Conservation (phyloP, 116 monocot species). For the Iris pallida region DNA sequence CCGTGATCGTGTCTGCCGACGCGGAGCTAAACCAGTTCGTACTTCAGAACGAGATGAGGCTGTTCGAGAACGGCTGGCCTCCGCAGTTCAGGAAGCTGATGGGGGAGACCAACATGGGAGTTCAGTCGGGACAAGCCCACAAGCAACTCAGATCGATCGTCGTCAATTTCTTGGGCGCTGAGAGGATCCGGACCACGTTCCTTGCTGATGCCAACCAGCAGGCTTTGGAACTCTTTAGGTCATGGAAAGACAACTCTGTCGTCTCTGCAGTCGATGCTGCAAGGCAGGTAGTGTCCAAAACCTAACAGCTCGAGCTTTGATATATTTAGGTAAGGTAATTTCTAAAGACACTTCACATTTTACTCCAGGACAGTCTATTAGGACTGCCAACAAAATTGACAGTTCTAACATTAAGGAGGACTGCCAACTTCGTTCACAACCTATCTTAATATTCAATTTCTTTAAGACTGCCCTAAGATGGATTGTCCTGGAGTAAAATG, state of each 20-base stretch:
- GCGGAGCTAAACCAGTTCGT: conserved; percentile 72
- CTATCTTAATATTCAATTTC: no score
- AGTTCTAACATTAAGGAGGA: no score
- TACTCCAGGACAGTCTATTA: no score
- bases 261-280: conserved; percentile 67
- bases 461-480: no score
- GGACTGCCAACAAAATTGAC: no score
- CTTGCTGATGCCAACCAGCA: conserved; percentile 58
- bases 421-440: no score
- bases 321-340: no score
- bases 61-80: conserved; percentile 79
- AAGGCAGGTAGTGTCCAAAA: conserved; percentile 49
- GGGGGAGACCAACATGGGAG: conserved; percentile 83
- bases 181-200: conserved; percentile 34
- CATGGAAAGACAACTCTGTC: conserved; percentile 36
- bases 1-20: conserved; percentile 76
- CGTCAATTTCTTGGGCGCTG: conserved; percentile 57
- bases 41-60: conserved; percentile 67
- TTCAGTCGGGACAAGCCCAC: conserved; percentile 64
- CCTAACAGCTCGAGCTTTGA: background rate
- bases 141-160: conserved; percentile 60
- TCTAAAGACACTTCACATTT: no score
- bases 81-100: conserved; percentile 62
- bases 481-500: no score
- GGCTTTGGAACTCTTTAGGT: conserved; percentile 34